phyloP scores from a whole-genome alignment of 208 protist species.

The Trypanosoma rangeli region DNA sequence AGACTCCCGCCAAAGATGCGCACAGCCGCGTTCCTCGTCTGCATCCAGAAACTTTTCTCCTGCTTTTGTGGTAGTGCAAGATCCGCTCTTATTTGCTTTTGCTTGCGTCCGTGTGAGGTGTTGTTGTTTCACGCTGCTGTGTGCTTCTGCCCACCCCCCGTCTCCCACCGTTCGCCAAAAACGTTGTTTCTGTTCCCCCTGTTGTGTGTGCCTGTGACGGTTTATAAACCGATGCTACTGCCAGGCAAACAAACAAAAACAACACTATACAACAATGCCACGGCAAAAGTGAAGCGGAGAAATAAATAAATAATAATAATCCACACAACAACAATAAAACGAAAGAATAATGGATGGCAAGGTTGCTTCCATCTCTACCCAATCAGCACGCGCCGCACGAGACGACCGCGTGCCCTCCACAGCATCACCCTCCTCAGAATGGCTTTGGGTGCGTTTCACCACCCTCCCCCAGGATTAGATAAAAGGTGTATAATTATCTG shows the following conservation, averaged over 20 bases:
- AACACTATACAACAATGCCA: background rate
- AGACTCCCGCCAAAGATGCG: conserved; percentile 1
- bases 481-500: too few species aligned
- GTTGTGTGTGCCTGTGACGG: background rate
- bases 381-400: too few species aligned
- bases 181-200: background rate
- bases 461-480: background rate
- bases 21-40: background rate
- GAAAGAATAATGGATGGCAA: too few species aligned
- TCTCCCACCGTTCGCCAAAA: background rate
- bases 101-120: conserved; percentile 8
- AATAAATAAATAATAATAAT: conserved; percentile 19
- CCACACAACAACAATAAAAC: too few species aligned
- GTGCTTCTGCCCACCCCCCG: background rate
- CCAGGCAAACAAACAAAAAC: conserved; percentile 13
- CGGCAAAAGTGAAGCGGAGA: conserved; percentile 14
- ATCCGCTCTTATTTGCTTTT: conserved; percentile 21
- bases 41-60: background rate
- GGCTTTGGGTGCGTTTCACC: conserved; percentile 12
- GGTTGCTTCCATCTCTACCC: too few species aligned
- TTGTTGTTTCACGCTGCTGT: conserved; percentile 8
- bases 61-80: background rate
- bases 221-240: conserved; percentile 30
- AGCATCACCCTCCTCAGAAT: too few species aligned
- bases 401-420: too few species aligned